A percentile compares a stretch with the other conserved stretches of the same genome.
Conservation (phyloP, 2,329 filamentous ascomycete genomes). For the Pestalotiopsis sp. region DNA sequence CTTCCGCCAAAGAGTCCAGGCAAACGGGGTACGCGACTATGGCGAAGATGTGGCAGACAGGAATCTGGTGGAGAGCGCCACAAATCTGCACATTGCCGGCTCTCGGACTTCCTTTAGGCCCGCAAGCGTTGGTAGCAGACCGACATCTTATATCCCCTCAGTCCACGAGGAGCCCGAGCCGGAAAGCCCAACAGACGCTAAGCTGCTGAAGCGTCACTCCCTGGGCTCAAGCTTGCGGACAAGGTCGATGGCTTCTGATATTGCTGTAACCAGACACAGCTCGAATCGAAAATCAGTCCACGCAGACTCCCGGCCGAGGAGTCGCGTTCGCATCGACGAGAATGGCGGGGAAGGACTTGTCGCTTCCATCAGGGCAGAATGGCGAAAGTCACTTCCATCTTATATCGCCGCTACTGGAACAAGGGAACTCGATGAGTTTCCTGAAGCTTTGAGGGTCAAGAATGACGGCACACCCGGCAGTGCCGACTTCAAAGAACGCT, state of each 20-base stretch:
- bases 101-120: constrained; percentile 40
- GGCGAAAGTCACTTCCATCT: constrained; percentile 31
- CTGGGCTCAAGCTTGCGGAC: constrained; percentile 25
- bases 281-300: background rate
- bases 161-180: constrained; percentile 2
- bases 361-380: background rate
- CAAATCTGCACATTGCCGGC: constrained; percentile 35
- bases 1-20: constrained; percentile 51
- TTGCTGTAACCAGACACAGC: constrained; percentile 15
- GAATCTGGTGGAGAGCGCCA: constrained; percentile 49
- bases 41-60: constrained; percentile 69
- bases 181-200: background rate
- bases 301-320: background rate
- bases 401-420: constrained; percentile 17
- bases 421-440: constrained; percentile 20
- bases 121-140: background rate
- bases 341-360: background rate
- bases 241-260: constrained; percentile 19
- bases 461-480: background rate
- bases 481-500: background rate
- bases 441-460: constrained; percentile 21
- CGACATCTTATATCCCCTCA: constrained; percentile 16
- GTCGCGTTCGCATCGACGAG: background rate
- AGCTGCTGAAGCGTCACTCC: constrained; percentile 24
- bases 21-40: constrained; percentile 56